Base-by-base conservation (phyloP, 2,329 filamentous ascomycete genomes). In the Metarhizium album region DNA sequence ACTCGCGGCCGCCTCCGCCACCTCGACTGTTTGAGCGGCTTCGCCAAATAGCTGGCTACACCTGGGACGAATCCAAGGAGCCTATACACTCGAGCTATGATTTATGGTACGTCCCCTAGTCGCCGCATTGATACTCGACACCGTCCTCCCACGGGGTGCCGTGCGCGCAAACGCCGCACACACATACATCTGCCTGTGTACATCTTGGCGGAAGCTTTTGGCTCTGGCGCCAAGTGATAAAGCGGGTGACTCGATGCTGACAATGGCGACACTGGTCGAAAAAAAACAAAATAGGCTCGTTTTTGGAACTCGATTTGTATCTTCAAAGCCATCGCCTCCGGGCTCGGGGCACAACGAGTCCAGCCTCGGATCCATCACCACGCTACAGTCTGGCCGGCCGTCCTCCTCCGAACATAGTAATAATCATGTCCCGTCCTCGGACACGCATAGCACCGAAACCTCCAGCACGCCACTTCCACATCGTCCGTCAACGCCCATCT, bases 61-160 rank as follows among this genome's bases (percentile, higher is more conserved):
- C 78, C 6, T 90, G 86, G 86, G 84, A 90, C 66, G 84, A 87
- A 57, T 74, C 78, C 14, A 65, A 62, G 52, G 67, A 67, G 24
- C 79, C 79, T 11, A 71, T 77, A 51, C 81, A 83, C 62, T 78
- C 79, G 47, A 88, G 83, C 60, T 96, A 95, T 68, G 89, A 94
- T 66, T 90, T 90, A 71, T 97, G 90, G 89, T 82, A 71, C 60
- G 69, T 54, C 11, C 11, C 40, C 13, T 9, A 24, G 3, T 48
- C 18, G 29, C 48, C 33, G 37, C 16, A 38, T 40, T 16, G 20
- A 23, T 45, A 16, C 5, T 9, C 16, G 18, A n/a, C n/a, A 8
- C 16, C 20, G 37, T 20, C 20, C n/a, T 20, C 20, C 37, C 4
- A 40, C n/a, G 18, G 1, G n/a, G 6, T n/a, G n/a, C 5, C 18